phyloP scores from a whole-genome alignment of 2,329 filamentous ascomycete genomes.

The Thelonectria discophora region DNA sequence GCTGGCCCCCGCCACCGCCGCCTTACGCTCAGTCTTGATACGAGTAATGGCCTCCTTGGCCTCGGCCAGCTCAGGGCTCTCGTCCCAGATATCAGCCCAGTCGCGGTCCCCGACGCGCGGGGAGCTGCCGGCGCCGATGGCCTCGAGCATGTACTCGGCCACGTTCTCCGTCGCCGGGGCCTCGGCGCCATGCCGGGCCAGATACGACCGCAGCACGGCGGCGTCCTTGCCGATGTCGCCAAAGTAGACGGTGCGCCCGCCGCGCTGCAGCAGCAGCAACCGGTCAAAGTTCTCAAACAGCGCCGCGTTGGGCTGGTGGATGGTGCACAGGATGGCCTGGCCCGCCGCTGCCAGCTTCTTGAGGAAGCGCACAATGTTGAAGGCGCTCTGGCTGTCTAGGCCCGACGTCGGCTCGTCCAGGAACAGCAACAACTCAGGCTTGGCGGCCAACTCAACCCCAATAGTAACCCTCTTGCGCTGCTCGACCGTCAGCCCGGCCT shows the following conservation, averaged over 20 bases:
- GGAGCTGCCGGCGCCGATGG: slow-evolving; percentile 78
- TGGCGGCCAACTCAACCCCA: slow-evolving; percentile 87
- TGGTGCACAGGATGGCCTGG: slow-evolving; percentile 89
- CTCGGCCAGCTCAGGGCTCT: slow-evolving; percentile 73
- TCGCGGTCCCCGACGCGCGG: slow-evolving; percentile 77
- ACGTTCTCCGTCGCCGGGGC: slow-evolving; percentile 65
- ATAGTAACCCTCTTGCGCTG: slow-evolving; percentile 84
- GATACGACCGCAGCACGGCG: slow-evolving; percentile 71
- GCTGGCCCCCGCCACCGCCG: slow-evolving; percentile 47
- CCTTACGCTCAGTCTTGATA: slow-evolving; percentile 69
- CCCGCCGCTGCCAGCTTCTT: slow-evolving; percentile 80
- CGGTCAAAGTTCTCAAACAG: slow-evolving; percentile 91
- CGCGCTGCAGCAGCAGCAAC: slow-evolving; percentile 78
- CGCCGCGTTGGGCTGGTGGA: slow-evolving; percentile 87
- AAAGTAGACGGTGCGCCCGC: slow-evolving; percentile 86
- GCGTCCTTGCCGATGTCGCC: slow-evolving; percentile 84
- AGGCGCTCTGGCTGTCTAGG: slow-evolving; percentile 70
- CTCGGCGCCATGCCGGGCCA: slow-evolving; percentile 68
- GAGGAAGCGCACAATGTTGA: slow-evolving; percentile 81
- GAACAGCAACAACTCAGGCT: slow-evolving; percentile 79
- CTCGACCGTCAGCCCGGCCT: slow-evolving; percentile 76
- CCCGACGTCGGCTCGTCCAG: slow-evolving; percentile 82
- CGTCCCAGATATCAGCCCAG: slow-evolving; percentile 83
- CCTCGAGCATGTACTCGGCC: slow-evolving; percentile 86
- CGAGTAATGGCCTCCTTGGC: slow-evolving; percentile 72